Conservation (phyloP, 2,329 filamentous ascomycete genomes). For the Lachnum nothofagi region DNA sequence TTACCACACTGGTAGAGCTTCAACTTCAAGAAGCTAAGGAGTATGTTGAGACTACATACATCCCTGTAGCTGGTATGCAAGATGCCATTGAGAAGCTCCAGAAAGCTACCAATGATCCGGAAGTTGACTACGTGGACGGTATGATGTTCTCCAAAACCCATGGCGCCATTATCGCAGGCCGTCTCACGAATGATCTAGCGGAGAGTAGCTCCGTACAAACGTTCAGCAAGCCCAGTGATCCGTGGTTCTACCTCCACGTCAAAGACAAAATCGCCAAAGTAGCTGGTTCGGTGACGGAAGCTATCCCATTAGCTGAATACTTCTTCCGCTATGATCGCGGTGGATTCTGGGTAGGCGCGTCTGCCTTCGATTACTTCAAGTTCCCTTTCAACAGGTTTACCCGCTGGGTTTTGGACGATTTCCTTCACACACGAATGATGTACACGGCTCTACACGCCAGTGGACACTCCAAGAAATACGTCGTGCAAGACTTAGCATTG, state of each 20-base stretch:
- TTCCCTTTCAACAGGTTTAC: conserved; percentile 56
- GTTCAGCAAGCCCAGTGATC: conserved; percentile 51
- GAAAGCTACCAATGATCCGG: conserved; percentile 26
- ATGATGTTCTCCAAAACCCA: conserved; percentile 46
- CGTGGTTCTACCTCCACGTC: conserved; percentile 63
- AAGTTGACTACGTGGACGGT: conserved; percentile 57
- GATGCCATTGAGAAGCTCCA: conserved; percentile 42
- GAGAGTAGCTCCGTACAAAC: conserved; percentile 27
- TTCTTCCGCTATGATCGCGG: conserved; percentile 58
- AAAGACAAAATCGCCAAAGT: conserved; percentile 32
- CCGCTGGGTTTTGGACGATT: conserved; percentile 54
- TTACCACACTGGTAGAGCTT: conserved; percentile 56
- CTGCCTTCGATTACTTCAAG: conserved; percentile 56
- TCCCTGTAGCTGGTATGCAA: conserved; percentile 38
- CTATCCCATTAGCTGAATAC: conserved; percentile 45
- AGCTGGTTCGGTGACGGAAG: conserved; percentile 30
- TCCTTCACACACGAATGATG: conserved; percentile 57
- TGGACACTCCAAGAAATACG: conserved; percentile 49
- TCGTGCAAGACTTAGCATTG: conserved; percentile 59
- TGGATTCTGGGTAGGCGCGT: conserved; percentile 56
- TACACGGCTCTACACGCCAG: conserved; percentile 58
- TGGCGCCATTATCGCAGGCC: conserved; percentile 51
- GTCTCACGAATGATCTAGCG: conserved; percentile 38
- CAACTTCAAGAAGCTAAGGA: conserved; percentile 48
- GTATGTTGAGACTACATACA: conserved; percentile 54